Evolutionary conservation across 2,329 filamentous ascomycete genomes (phyloP).

Genomic region (Monilinia vaccinii-corymbosi): DNA sequence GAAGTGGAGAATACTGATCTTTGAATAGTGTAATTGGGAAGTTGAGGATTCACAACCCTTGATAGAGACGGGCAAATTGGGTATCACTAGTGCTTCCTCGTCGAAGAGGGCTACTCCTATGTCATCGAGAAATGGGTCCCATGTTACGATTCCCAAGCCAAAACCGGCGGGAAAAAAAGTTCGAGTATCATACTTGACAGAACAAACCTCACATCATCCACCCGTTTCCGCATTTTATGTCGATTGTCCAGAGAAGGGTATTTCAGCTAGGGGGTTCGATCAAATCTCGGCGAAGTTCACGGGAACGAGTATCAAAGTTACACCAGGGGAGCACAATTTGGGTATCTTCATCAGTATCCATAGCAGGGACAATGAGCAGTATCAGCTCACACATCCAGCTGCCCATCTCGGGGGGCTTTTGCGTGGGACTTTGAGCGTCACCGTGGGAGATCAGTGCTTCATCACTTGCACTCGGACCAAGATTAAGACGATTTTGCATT

Average conservation of each 20-base stretch:
- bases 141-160: constrained; percentile 15
- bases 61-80: constrained; percentile 34
- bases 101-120: constrained; percentile 10
- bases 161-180: constrained; percentile 45
- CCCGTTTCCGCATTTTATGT: constrained; percentile 95
- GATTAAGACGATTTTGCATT: constrained; percentile 86
- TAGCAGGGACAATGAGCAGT: constrained; percentile 75
- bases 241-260: constrained; percentile 82
- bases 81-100: background rate
- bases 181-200: constrained; percentile 86
- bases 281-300: constrained; percentile 98
- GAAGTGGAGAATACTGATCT: constrained; percentile 11
- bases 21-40: constrained; percentile 80
- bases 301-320: constrained; percentile 85
- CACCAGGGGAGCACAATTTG: constrained; percentile 84
- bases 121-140: constrained; percentile 20
- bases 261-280: constrained; percentile 83
- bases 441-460: constrained; percentile 81
- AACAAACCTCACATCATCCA: constrained; percentile 96
- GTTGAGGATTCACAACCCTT: constrained; percentile 68
- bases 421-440: constrained; percentile 78
- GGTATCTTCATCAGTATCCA: constrained; percentile 90
- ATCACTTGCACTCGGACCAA: constrained; percentile 84
- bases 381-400: constrained; percentile 90
- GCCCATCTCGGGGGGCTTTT: constrained; percentile 85